Percentiles rank a stretch among this genome's conserved stretches.
Evolutionary conservation across 2,329 filamentous ascomycete genomes (phyloP).

Genomic region (Clarireedia homoeocarpa): DNA sequence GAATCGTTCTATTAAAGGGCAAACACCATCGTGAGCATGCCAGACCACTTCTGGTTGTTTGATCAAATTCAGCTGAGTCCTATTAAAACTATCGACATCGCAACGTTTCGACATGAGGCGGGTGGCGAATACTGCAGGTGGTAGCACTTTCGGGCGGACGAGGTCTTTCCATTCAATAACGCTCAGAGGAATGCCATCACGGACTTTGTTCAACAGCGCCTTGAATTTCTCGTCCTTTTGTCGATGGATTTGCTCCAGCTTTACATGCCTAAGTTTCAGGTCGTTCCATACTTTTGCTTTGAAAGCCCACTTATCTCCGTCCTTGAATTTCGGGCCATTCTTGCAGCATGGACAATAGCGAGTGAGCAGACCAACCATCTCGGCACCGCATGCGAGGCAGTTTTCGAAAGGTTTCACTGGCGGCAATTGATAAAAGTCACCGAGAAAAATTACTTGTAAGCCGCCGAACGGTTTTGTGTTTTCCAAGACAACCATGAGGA

Average conservation of each 20-base stretch:
- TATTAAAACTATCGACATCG: conserved; percentile 17
- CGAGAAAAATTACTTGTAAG: conserved; percentile 25
- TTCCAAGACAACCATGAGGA: conserved; percentile 14
- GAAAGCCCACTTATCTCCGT: conserved; percentile 25
- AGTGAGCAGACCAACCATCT: conserved; percentile 7
- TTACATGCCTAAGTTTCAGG: conserved; percentile 18
- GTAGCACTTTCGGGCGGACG: conserved; percentile 13
- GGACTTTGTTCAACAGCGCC: conserved; percentile 23
- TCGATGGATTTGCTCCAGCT: conserved; percentile 25
- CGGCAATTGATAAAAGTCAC: conserved; percentile 26
- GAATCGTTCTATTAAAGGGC: background rate
- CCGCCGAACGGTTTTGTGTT: conserved; percentile 20
- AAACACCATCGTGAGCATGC: conserved; percentile 13
- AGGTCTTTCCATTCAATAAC: conserved; percentile 20
- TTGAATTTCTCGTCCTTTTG: conserved; percentile 23
- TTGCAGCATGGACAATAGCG: conserved; percentile 10
- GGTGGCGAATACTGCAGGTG: conserved; percentile 13
- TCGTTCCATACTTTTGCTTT: conserved; percentile 20
- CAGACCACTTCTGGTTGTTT: conserved; percentile 9
- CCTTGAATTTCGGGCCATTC: conserved; percentile 3
- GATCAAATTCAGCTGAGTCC: conserved; percentile 11
- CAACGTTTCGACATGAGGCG: conserved; percentile 19
- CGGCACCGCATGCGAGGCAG: conserved; percentile 20
- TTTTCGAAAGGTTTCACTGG: conserved; percentile 24
- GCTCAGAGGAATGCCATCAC: conserved; percentile 14